Conservation (phyloP, 2,329 filamentous ascomycete species). For the Aspergillus eucalypticola region DNA sequence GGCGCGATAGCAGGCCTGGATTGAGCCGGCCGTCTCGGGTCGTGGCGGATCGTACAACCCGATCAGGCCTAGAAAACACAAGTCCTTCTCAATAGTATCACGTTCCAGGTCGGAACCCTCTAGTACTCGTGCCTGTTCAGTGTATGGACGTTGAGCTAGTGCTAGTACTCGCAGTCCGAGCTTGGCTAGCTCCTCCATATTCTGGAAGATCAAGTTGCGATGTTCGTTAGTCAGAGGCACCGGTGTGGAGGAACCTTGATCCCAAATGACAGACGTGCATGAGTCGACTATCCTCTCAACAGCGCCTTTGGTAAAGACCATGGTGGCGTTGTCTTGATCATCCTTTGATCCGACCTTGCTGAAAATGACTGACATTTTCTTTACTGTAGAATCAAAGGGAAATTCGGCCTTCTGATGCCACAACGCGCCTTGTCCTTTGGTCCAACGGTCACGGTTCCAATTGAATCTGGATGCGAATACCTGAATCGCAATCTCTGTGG, state of each 20-base stretch:
- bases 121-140: too few species aligned
- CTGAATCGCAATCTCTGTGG: slow-evolving; percentile 73
- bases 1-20: slow-evolving; percentile 68
- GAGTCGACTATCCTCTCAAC: slow-evolving; percentile 68
- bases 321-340: slow-evolving; percentile 21
- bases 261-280: slow-evolving; percentile 57
- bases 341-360: slow-evolving; percentile 7
- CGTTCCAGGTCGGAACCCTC: too few species aligned
- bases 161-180: slow-evolving; percentile 70
- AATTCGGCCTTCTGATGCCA: slow-evolving; percentile 67
- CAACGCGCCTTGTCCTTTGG: slow-evolving; percentile 50
- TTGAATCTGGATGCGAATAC: slow-evolving; percentile 71
- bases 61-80: slow-evolving; percentile 76
- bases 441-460: slow-evolving; percentile 59
- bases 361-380: slow-evolving; percentile 75
- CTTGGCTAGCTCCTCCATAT: slow-evolving; percentile 68
- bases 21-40: slow-evolving; percentile 72
- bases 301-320: slow-evolving; percentile 52
- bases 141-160: slow-evolving; percentile 51
- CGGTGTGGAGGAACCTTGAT: slow-evolving; percentile 31
- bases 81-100: slow-evolving; percentile 60
- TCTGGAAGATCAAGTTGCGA: slow-evolving; percentile 59
- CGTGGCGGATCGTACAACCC: slow-evolving; percentile 87
- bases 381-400: slow-evolving; percentile 72
- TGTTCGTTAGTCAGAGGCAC: slow-evolving; percentile 55